Evolutionary conservation across 176 grass and related monocot species (phyloP), one percentile per base, ranked within the genome.

Genomic region (Paspalum notatum): DNA sequence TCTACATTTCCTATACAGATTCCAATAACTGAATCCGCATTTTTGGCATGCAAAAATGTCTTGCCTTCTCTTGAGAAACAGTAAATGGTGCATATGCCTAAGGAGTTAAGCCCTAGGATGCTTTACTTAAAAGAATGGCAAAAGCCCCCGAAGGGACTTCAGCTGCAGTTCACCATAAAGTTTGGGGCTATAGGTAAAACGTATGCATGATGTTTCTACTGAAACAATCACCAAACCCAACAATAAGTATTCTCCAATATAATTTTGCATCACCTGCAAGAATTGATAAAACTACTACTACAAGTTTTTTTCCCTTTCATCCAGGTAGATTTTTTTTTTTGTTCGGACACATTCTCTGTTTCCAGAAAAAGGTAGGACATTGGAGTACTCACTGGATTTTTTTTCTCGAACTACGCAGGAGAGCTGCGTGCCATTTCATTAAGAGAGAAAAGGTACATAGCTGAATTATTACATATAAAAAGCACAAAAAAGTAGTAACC

Each of bases 401-500:
- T n/a, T n/a, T n/a, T n/a, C n/a, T n/a, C n/a, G n/a, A n/a, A n/a
- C n/a, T n/a, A n/a, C n/a, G n/a, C n/a, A n/a, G n/a, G n/a, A n/a
- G n/a, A n/a, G n/a, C n/a, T n/a, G n/a, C n/a, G n/a, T n/a, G n/a
- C n/a, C n/a, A n/a, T n/a, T n/a, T n/a, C n/a, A n/a, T n/a, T n/a
- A n/a, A n/a, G n/a, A n/a, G n/a, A n/a, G n/a, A n/a, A 76, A 81
- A 82, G 26, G 22, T n/a, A 83, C 8, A 62, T 49, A 15, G 10
- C 21, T 46, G 27, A 20, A 15, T 53, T 15, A n/a, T 45, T 55
- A 51, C 57, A 69, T 16, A 16, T 47, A 44, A 9, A 58, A 21
- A 52, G 41, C 71, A 85, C 0, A 5, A 70, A 53, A 77, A 38
- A 71, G n/a, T 46, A 71, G 21, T 49, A 71, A 71, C 13, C 24